These are phyloP conservation scores for Talaromyces proteolyticus DNA, from an alignment of 495 filamentous ascomycete genomes.

Conservation along the genomic window DNA sequence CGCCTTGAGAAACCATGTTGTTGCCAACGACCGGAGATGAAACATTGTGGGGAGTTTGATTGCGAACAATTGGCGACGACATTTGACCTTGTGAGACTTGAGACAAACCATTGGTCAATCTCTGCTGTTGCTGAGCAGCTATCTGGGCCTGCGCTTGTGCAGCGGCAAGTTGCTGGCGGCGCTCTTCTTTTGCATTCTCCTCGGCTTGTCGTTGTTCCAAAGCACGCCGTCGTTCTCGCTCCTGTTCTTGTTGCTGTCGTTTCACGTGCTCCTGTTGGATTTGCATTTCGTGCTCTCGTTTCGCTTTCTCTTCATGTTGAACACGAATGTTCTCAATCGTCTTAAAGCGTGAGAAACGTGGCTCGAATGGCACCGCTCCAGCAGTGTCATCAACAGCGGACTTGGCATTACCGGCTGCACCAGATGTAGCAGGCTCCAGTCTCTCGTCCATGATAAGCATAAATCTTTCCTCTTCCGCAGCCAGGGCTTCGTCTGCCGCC, in stretches of 20 bases:
- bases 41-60: slow-evolving; percentile 70
- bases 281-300: slow-evolving; percentile 60
- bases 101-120: slow-evolving; percentile 47
- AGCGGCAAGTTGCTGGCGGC: slow-evolving; percentile 34
- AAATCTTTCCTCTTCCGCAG: slow-evolving; percentile 80
- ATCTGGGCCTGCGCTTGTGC: slow-evolving; percentile 48
- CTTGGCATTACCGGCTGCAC: slow-evolving; percentile 50
- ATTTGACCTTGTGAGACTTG: slow-evolving; percentile 62
- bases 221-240: slow-evolving; percentile 33
- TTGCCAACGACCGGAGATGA: slow-evolving; percentile 71
- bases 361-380: slow-evolving; percentile 66
- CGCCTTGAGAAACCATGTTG: slow-evolving; percentile 40
- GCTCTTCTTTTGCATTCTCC: slow-evolving; percentile 42
- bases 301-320: slow-evolving; percentile 63
- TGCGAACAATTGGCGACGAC: slow-evolving; percentile 73
- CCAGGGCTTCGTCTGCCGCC: slow-evolving; percentile 86
- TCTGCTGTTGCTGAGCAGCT: slow-evolving; percentile 39
- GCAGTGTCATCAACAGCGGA: slow-evolving; percentile 69
- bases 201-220: slow-evolving; percentile 42
- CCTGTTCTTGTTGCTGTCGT: slow-evolving; percentile 42
- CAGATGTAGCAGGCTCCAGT: slow-evolving; percentile 51
- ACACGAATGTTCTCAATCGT: slow-evolving; percentile 77
- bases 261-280: slow-evolving; percentile 46
- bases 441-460: slow-evolving; percentile 94
- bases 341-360: slow-evolving; percentile 87